Percentiles rank a stretch among this genome's conserved stretches.
Conservation (phyloP, 805 yeast species). For the Teunomyces barrocoloradensis region DNA sequence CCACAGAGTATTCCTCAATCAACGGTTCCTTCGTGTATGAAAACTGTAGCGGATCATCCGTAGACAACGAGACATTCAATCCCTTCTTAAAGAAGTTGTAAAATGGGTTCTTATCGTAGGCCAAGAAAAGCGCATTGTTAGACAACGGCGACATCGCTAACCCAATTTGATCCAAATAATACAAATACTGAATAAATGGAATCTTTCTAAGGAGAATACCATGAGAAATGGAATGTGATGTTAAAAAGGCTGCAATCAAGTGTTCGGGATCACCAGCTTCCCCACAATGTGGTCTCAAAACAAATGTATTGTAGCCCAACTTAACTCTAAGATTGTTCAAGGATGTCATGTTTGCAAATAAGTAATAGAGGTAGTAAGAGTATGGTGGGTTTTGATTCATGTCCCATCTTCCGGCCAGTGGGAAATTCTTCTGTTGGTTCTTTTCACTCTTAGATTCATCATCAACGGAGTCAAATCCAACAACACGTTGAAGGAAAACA, state of each 20-base stretch:
- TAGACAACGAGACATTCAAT: constrained; percentile 87
- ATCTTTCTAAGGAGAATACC: constrained; percentile 91
- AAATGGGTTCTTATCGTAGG: constrained; percentile 97
- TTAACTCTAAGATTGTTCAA: constrained; percentile 78
- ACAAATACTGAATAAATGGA: constrained; percentile 92
- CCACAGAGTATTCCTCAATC: constrained; percentile 96
- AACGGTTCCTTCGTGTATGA: constrained; percentile 96
- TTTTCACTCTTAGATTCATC: constrained; percentile 94
- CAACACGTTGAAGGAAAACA: constrained; percentile 85
- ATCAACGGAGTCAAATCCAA: constrained; percentile 98
- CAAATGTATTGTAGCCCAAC: constrained; percentile 82
- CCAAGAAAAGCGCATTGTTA: constrained; percentile 91
- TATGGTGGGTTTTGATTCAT: constrained; percentile 88
- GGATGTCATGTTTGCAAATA: constrained; percentile 82
- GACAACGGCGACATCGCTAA: constrained; percentile 98
- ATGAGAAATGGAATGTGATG: constrained; percentile 91
- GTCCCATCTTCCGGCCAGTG: constrained; percentile 84
- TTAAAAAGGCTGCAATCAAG: constrained; percentile 80
- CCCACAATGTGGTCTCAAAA: constrained; percentile 97
- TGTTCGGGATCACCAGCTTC: constrained; percentile 99
- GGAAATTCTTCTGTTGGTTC: constrained; percentile 71
- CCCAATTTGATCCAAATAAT: constrained; percentile 91
- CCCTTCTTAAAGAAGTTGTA: constrained; percentile 89
- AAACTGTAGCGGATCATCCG: constrained; percentile 97
- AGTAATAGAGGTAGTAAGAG: constrained; percentile 87